Base-by-base conservation (phyloP, 2,329 filamentous ascomycete species). In the Microcyclospora pomicola region DNA sequence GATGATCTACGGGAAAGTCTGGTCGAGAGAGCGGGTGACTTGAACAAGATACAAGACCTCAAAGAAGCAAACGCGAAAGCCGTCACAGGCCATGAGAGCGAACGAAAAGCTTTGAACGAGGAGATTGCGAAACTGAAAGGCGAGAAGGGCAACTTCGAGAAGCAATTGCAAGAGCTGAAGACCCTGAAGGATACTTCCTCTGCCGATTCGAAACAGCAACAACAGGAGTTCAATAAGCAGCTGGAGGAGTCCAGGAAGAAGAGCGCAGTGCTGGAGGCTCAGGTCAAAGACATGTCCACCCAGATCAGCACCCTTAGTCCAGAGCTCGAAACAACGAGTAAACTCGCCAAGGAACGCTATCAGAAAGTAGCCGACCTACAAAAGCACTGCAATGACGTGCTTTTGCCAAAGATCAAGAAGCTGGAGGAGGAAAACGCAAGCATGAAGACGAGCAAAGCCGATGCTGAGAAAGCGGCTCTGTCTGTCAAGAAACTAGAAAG, bases 331-430 rank as follows among this genome's bases (percentile, higher is more conserved):
- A 86, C 86, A 2, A 81, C 87, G 0, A 79, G 95, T 56, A 77
- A 92, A 59, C 71, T 96, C 10, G 85, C 91, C 0, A 80, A 92
- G 43, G 80, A 75, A 12, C 73, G 91, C 24, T 96, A 86, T 66
- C 93, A 86, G 58, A 87, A 96, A 42, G 65, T 95, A 2, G 79
- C 78, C 0, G 82, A 93, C 19, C 65, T 94, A 33, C 73, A 80
- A 14, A 82, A 88, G 43, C 68, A 87, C 2, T 61, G 95, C 24
- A 79, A 86, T 47, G 92, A 91, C 56, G 73, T 82, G 1, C 87
- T 95, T 53, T 24, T 24, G 19, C 82, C 85, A 0, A 88, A 98
- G 59, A 65, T 96, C 15, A 81, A 80, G 56, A 78, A 67, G 33
- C 68, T 96, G 14, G 76, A 84, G 6, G 75, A 79, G 35, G 87